These are phyloP conservation scores for Yamadazyma trypodendri DNA, from an alignment of 1,139 yeast genomes.

Conservation along the genomic window DNA sequence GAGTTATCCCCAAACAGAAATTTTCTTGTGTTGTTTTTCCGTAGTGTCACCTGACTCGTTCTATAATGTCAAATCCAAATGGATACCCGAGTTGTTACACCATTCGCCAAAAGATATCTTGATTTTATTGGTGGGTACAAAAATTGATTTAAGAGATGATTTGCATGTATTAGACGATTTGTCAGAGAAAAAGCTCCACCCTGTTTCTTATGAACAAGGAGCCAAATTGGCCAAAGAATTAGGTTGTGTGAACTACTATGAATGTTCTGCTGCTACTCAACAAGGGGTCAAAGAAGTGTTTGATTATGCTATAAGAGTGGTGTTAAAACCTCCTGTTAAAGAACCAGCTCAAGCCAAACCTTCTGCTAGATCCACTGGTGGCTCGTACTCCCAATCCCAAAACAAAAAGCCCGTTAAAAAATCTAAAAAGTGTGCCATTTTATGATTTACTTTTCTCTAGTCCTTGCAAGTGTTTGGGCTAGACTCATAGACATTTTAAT, in stretches of 20 bases:
- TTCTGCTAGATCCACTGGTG: slow-evolving; percentile 5
- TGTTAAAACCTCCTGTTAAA: slow-evolving; percentile 53
- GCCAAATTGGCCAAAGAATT: slow-evolving; percentile 65
- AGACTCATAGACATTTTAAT: slow-evolving; percentile 1
- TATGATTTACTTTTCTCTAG: too few species aligned
- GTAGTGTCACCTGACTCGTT: slow-evolving; percentile 81
- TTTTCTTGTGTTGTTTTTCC: slow-evolving; percentile 84
- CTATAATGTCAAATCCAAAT: slow-evolving; percentile 68
- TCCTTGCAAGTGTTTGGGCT: too few species aligned
- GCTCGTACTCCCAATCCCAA: slow-evolving; percentile 5
- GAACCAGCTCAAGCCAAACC: slow-evolving; percentile 8
- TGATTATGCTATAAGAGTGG: slow-evolving; percentile 75
- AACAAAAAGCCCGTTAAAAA: slow-evolving; percentile 39
- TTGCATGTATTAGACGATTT: slow-evolving; percentile 72
- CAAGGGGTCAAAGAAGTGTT: slow-evolving; percentile 81
- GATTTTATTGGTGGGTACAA: slow-evolving; percentile 81
- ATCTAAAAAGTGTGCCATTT: slow-evolving; percentile 49
- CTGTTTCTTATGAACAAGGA: slow-evolving; percentile 66
- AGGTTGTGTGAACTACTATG: slow-evolving; percentile 74
- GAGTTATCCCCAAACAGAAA: slow-evolving; percentile 90
- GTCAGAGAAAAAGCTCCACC: slow-evolving; percentile 59
- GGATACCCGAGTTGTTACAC: slow-evolving; percentile 89
- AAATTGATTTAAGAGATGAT: slow-evolving; percentile 81
- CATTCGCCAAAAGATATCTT: slow-evolving; percentile 79
- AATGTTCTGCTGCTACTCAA: slow-evolving; percentile 94